Percentiles rank a stretch among this genome's conserved stretches.
These are phyloP conservation scores for Pulveroboletus sp. DNA, from an alignment of 768 basidiomycete species.

Conservation along the genomic window DNA sequence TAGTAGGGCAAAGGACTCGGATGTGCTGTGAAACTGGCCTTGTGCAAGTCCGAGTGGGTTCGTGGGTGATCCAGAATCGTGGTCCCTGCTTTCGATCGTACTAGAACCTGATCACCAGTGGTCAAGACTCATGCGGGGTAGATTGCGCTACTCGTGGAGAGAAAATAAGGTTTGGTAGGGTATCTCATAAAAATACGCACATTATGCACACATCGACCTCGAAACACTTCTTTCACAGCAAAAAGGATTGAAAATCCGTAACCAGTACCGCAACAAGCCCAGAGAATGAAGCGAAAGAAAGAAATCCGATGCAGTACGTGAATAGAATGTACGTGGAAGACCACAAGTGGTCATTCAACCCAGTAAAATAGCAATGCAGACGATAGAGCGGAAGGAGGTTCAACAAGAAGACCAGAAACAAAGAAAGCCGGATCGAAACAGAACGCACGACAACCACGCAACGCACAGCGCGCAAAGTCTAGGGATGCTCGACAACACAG, in stretches of 20 bases:
- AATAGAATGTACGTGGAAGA: conserved; percentile 6
- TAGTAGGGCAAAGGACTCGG: no score
- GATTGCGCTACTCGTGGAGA: no score
- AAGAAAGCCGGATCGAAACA: neutral
- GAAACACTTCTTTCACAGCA: conserved; percentile 1
- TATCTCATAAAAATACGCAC: conserved; percentile 23
- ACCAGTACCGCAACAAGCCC: conserved; percentile 16
- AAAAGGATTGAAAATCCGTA: conserved; percentile 20
- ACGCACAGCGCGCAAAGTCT: conserved; percentile 7
- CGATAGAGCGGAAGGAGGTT: neutral
- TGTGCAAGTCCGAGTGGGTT: no score
- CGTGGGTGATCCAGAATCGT: no score
- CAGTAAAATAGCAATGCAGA: conserved; percentile 17
- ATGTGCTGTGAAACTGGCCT: no score
- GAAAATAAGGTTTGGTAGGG: conserved; percentile 19
- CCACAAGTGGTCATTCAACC: conserved; percentile 8
- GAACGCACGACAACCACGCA: conserved; percentile 4
- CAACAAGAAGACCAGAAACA: conserved; percentile 4
- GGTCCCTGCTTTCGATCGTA: no score
- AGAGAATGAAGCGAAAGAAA: conserved; percentile 4
- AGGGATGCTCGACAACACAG: conserved; percentile 12
- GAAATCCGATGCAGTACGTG: neutral
- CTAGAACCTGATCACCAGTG: no score
- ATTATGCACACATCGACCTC: conserved; percentile 8
- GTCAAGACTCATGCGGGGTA: no score